Conservation (phyloP, 257 asterid genomes). For the Ajuga chamaepitys region DNA sequence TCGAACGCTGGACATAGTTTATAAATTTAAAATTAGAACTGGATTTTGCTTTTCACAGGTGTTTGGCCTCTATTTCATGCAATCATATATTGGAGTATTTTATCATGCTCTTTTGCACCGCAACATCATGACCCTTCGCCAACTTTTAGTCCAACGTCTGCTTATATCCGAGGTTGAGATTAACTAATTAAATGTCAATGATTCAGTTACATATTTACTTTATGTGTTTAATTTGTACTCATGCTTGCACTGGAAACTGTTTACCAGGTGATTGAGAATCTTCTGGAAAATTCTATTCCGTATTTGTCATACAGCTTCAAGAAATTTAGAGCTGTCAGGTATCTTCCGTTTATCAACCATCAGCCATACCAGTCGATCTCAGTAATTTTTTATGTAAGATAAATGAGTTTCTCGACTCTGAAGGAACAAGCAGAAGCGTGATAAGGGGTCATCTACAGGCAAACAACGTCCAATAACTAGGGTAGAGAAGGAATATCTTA, state of each 20-base stretch:
- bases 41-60: conserved; percentile 42
- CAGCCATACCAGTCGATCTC: neutral
- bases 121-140: conserved; percentile 80
- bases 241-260: conserved; percentile 2
- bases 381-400: conserved; percentile 8
- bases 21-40: neutral
- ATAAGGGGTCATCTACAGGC: conserved; percentile 32
- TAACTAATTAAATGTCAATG: neutral
- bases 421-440: conserved; percentile 62
- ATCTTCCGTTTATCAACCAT: conserved; percentile 3
- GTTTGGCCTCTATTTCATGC: conserved; percentile 96
- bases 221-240: neutral
- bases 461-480: conserved; percentile 51
- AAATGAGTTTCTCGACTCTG: conserved; percentile 16
- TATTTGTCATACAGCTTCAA: conserved; percentile 74
- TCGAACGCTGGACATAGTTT: neutral
- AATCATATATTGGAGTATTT: conserved; percentile 84
- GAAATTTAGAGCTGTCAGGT: conserved; percentile 75
- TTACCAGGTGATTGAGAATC: conserved; percentile 76
- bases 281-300: conserved; percentile 79
- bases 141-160: conserved; percentile 78
- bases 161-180: conserved; percentile 69
- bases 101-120: conserved; percentile 94
- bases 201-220: neutral
- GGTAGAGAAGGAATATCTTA: conserved; percentile 83